Evolutionary conservation across 495 filamentous ascomycete genomes (phyloP), one percentile per base, ranked within the genome.

Genomic region (Endocarpon pusillum): DNA sequence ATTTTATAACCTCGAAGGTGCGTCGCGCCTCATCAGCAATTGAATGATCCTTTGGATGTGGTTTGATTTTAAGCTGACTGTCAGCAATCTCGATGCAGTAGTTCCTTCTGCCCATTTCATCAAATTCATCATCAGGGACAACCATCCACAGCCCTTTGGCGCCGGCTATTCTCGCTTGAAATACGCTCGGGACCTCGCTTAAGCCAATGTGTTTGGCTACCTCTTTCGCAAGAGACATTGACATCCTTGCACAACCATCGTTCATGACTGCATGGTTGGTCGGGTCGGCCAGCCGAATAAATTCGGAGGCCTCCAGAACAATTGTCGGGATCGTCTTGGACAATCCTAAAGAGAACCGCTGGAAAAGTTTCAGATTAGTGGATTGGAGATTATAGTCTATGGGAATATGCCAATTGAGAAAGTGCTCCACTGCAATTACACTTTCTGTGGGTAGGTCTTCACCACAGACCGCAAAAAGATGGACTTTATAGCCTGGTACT

Each of bases 61-160:
- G 71, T 3, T 67, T 49, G 48, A 89, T 86, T 40, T 96, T 96
- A 4, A 72, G 46, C 40, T 96, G 87, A 0, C 79, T 87, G 3
- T 73, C 63, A 2, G 68, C 77, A 4, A 91, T 73, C 36, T 83
- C 70, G 35, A 94, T 83, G 75, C 79, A 92, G 6, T 64, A 55
- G 0, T 60, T 47, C 3, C 36, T 31, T 21, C 48, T 21, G 52
- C 46, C 5, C 35, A 42, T 3, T 48, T 47, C 38, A 66, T 58
- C 4, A 36, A 55, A 25, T 34, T 59, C 54, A 27, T 57, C 44
- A 2, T 51, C 49, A 6, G 59, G 59, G 41, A 77, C 72, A 11
- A 87, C 62, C 54, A 86, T 71, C 86, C 87, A 94, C 25, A 94
- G 56, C 2, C 89, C 89, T 52, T 96, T 94, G 1, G 82, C 81